These are phyloP conservation scores for Russula virescens DNA, from an alignment of 768 basidiomycete genomes.

Conservation along the genomic window DNA sequence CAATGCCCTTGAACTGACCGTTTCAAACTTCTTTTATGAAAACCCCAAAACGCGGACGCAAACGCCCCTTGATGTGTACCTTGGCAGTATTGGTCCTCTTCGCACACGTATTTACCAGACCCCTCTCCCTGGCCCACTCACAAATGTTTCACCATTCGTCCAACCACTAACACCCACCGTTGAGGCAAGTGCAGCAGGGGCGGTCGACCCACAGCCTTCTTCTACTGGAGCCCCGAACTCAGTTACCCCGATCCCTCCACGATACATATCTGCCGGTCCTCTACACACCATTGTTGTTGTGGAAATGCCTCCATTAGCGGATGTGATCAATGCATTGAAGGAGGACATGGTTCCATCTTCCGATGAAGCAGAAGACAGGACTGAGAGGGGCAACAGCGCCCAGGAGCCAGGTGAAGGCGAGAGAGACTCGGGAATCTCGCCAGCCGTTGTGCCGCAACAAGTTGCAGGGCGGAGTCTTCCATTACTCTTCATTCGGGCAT, in stretches of 20 bases:
- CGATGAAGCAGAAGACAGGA: conserved; percentile 32
- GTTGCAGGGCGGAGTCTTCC: conserved; percentile 69
- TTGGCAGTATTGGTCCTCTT: conserved; percentile 85
- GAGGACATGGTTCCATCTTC: conserved; percentile 54
- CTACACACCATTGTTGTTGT: conserved; percentile 80
- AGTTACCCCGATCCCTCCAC: conserved; percentile 32
- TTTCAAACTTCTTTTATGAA: conserved; percentile 84
- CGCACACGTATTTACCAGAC: conserved; percentile 72
- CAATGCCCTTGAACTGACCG: conserved; percentile 76
- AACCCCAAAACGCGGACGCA: conserved; percentile 59
- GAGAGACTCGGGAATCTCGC: conserved; percentile 15
- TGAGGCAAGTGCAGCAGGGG: conserved; percentile 22
- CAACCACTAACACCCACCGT: conserved; percentile 37
- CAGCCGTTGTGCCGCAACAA: conserved; percentile 35
- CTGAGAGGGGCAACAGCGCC: conserved; percentile 24
- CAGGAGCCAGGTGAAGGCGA: conserved; percentile 16
- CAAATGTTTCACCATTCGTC: conserved; percentile 55
- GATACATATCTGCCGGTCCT: conserved; percentile 49
- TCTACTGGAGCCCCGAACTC: conserved; percentile 11
- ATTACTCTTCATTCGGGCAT: conserved; percentile 71
- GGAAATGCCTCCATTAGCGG: conserved; percentile 71
- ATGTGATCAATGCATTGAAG: conserved; percentile 73
- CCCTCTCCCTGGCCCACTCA: conserved; percentile 60
- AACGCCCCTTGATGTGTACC: conserved; percentile 79
- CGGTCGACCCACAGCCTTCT: conserved; percentile 15